Evolutionary conservation across 352 stramenopile species (phyloP).

Genomic region (Phytophthora citricola): DNA sequence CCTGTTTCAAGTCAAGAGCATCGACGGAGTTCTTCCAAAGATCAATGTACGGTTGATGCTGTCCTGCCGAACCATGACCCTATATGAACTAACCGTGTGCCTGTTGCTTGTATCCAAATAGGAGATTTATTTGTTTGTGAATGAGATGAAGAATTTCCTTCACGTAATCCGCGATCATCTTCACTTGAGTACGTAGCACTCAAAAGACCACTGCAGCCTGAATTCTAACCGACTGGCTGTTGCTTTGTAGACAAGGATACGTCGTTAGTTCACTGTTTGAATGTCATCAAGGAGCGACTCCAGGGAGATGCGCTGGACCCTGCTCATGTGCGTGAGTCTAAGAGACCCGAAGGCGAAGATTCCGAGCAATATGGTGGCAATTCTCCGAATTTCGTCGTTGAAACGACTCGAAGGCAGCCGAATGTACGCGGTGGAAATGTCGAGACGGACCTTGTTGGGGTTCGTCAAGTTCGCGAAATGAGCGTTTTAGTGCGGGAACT

Average conservation of each 20-base stretch:
- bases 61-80: neutral
- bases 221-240: constrained; percentile 1
- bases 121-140: constrained; percentile 88
- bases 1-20: constrained; percentile 84
- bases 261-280: constrained; percentile 58
- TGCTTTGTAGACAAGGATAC: constrained; percentile 46
- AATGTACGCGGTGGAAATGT: constrained; percentile 11
- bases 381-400: constrained; percentile 71
- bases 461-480: constrained; percentile 81
- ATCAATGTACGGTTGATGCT: constrained; percentile 70
- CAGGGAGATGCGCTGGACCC: constrained; percentile 17
- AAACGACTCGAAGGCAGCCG: constrained; percentile 33
- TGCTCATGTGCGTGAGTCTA: constrained; percentile 8
- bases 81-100: constrained; percentile 3
- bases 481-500: constrained; percentile 72
- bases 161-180: constrained; percentile 63
- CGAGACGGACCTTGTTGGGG: constrained; percentile 50
- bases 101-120: constrained; percentile 23
- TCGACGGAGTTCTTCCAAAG: constrained; percentile 91
- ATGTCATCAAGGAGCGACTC: constrained; percentile 50
- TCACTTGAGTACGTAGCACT: constrained; percentile 61
- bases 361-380: constrained; percentile 23
- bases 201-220: neutral
- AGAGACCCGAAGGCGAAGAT: constrained; percentile 6
- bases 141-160: constrained; percentile 90